Percentiles rank a stretch among this genome's conserved stretches.
phyloP scores from a whole-genome alignment of 495 filamentous ascomycete species.

The Pseudomonodictys pantanalensis region DNA sequence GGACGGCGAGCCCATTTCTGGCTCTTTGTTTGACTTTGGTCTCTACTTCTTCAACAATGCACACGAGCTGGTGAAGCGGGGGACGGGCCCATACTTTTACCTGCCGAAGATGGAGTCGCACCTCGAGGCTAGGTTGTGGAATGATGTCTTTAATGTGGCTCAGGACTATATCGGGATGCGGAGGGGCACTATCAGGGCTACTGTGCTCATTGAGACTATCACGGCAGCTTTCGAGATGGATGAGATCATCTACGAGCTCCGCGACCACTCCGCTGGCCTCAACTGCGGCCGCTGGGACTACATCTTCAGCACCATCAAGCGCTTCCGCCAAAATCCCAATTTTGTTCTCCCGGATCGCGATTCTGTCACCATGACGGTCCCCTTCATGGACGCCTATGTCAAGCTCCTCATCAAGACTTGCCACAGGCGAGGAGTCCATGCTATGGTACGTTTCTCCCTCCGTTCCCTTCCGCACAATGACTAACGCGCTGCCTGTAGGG shows the following conservation, averaged over 20 bases:
- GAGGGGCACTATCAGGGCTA: constrained; percentile 90
- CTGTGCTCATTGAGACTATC: constrained; percentile 98
- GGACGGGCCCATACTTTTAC: constrained; percentile 96
- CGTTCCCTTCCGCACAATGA: neutral
- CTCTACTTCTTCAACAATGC: constrained; percentile 99
- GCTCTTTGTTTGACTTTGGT: constrained; percentile 93
- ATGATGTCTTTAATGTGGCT: constrained; percentile 94
- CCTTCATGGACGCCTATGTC: constrained; percentile 98
- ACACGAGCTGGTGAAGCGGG: constrained; percentile 76
- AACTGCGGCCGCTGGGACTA: constrained; percentile 99
- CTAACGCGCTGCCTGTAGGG: constrained; percentile 48
- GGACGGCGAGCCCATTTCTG: constrained; percentile 92
- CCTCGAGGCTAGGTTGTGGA: constrained; percentile 96
- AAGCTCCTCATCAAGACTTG: constrained; percentile 97
- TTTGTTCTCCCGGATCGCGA: constrained; percentile 93
- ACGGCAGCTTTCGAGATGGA: constrained; percentile 99
- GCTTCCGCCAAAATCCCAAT: constrained; percentile 89
- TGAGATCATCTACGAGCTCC: constrained; percentile 99
- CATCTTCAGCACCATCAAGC: constrained; percentile 99
- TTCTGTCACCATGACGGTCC: constrained; percentile 94
- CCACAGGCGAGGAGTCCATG: constrained; percentile 91
- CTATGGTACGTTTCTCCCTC: constrained; percentile 58
- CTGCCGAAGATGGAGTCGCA: constrained; percentile 99
- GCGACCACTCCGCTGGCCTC: constrained; percentile 91
- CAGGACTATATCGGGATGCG: constrained; percentile 90